Conservation (phyloP, 768 basidiomycete genomes). For the Sporobolomyces pararoseus region DNA sequence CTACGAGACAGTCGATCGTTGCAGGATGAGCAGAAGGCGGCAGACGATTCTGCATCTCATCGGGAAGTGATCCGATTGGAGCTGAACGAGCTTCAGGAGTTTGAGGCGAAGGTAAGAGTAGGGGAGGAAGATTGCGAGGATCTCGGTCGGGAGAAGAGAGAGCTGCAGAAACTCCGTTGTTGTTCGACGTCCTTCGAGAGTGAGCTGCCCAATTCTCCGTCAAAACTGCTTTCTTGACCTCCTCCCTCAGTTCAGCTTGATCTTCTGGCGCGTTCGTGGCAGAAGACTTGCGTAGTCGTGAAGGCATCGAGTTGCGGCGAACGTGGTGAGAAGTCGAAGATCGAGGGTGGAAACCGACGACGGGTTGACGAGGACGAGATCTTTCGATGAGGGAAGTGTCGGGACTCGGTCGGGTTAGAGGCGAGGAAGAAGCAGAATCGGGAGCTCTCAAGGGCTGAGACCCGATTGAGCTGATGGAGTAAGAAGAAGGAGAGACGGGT, state of each 20-base stretch:
- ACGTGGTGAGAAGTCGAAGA: conserved; percentile 8
- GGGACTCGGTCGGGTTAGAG: conserved; percentile 56
- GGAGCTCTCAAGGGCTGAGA: conserved; percentile 21
- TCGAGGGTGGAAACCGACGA: conserved; percentile 14
- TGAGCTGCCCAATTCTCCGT: conserved; percentile 25
- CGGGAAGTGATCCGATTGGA: neutral
- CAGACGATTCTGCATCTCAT: neutral
- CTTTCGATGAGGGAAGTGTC: conserved; percentile 60
- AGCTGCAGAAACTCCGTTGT: neutral
- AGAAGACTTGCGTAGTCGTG: conserved; percentile 39
- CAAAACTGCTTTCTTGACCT: conserved; percentile 13
- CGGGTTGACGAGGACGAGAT: conserved; percentile 56
- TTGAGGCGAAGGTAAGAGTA: conserved; percentile 16
- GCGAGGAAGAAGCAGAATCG: conserved; percentile 12
- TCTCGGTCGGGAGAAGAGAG: conserved; percentile 21
- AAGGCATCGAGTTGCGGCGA: conserved; percentile 45
- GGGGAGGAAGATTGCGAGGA: conserved; percentile 23
- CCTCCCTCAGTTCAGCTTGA: neutral
- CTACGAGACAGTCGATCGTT: conserved; percentile 86
- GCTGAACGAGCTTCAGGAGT: conserved; percentile 17
- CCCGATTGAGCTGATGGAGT: conserved; percentile 24
- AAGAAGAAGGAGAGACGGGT: conserved; percentile 29
- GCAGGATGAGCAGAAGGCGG: conserved; percentile 1
- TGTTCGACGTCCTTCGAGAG: conserved; percentile 13
- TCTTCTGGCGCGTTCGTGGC: neutral